Percentiles rank a stretch among this genome's conserved stretches.
Evolutionary conservation across 805 yeast genomes (phyloP).

Genomic region (Kuraishia hungarica): DNA sequence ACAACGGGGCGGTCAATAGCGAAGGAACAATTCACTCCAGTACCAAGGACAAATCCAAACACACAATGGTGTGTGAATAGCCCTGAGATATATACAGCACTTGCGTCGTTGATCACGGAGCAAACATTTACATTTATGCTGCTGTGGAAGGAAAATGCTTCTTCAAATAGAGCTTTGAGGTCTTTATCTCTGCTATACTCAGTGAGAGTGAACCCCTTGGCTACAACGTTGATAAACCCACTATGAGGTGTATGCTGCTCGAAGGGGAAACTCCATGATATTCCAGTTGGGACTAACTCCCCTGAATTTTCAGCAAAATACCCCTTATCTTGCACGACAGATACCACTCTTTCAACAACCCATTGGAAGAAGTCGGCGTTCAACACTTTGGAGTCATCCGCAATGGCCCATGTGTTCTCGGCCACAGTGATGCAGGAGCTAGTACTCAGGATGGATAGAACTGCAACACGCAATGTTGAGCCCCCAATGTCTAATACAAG

Average conservation of each 20-base stretch:
- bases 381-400: slow-evolving; percentile 29
- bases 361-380: slow-evolving; percentile 32
- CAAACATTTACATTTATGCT: slow-evolving; percentile 27
- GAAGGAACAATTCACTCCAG: slow-evolving; percentile 56
- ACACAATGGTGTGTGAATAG: slow-evolving; percentile 22
- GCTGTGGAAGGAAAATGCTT: slow-evolving; percentile 13
- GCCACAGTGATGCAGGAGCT: slow-evolving; percentile 4
- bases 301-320: slow-evolving; percentile 2
- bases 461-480: slow-evolving; percentile 35
- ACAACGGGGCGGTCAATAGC: slow-evolving; percentile 10
- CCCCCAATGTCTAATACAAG: slow-evolving; percentile 52
- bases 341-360: slow-evolving; percentile 27
- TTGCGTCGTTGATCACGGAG: slow-evolving; percentile 51
- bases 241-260: slow-evolving; percentile 29
- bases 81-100: slow-evolving; percentile 57
- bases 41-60: slow-evolving; percentile 58
- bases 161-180: slow-evolving; percentile 32
- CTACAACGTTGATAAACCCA: slow-evolving; percentile 41
- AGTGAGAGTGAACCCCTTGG: slow-evolving; percentile 50
- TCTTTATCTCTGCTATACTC: slow-evolving; percentile 32
- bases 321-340: slow-evolving; percentile 14
- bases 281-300: slow-evolving; percentile 28
- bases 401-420: slow-evolving; percentile 27
- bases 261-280: slow-evolving; percentile 54
- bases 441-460: slow-evolving; percentile 8